Evolutionary conservation across 352 stramenopile genomes (phyloP), one percentile per base, ranked within the genome.

Genomic region (Globisporangium cederbergense): DNA sequence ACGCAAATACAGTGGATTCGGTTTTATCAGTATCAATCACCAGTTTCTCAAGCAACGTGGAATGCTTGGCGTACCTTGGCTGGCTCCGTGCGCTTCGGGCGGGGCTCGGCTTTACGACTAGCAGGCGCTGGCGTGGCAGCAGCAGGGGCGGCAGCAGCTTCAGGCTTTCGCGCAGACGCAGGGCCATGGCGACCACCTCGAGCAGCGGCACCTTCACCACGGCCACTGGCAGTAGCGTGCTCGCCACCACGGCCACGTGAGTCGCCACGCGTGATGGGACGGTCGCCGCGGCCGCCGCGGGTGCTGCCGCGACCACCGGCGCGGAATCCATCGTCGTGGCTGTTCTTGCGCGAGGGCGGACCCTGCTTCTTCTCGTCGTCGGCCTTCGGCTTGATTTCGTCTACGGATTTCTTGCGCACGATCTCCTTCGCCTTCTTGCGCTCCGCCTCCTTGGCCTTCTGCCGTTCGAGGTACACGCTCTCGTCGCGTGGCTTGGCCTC

Each of bases 401-500:
- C 63, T 9, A 63, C 55, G 8, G 46, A 55, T n/a, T 58, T 51
- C 67, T 42, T 61, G 28, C 59, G 67, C 64, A 49, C 51, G 30
- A 56, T 36, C 50, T 70, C 38, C 54, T 81, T 72, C 34, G 71
- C 60, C 56, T 75, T 67, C 57, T 70, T 62, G 32, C 59, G 67
- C 66, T 64, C 64, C 30, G 46, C 30, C 32, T 69, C 52, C 54
- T 81, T 75, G 28, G 73, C 60, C 50, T 86, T 90, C 73, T 88
- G 84, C 43, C 82, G 85, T 65, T 91, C 85, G 11, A 76, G 71
- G 62, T 92, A 90, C 57, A 71, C 79, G 8, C 56, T 36, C 45
- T 95, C 86, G 43, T 95, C 86, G 36, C 83, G 86, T 3, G 88
- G 86, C 72, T 95, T 96, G 20, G 88, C 88, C n/a, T 93, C 78